Conservation (phyloP, 371 early-diverging fungal genomes). For the Syncephalastrum sp. region DNA sequence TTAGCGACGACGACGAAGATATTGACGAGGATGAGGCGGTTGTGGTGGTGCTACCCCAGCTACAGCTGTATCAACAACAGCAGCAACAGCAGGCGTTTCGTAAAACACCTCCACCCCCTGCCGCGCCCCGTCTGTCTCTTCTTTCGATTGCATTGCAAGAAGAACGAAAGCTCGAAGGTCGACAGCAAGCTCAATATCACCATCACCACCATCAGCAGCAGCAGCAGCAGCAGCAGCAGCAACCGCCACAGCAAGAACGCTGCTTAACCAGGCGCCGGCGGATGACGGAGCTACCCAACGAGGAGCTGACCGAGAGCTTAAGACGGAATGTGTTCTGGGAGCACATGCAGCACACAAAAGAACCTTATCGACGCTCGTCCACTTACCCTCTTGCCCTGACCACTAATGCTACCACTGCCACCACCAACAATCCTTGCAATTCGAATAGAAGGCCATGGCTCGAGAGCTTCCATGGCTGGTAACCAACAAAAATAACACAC, state of each 20-base stretch:
- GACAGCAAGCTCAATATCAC: neutral
- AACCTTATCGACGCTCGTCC: conserved; percentile 11
- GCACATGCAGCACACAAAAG: conserved; percentile 29
- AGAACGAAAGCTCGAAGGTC: conserved; percentile 5
- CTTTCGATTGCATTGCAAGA: conserved; percentile 17
- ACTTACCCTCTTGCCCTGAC: neutral
- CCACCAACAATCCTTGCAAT: neutral
- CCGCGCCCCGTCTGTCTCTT: conserved; percentile 16
- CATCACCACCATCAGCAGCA: conserved; percentile 6
- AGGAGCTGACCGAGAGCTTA: conserved; percentile 26
- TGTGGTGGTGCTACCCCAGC: conserved; percentile 5
- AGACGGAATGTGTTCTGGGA: conserved; percentile 26
- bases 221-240: conserved; percentile 10
- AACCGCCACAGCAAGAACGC: conserved; percentile 8
- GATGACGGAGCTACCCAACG: conserved; percentile 13
- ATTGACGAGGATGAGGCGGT: conserved; percentile 9
- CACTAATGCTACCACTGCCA: neutral
- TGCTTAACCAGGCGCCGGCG: conserved; percentile 10
- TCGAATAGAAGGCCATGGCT: conserved; percentile 16
- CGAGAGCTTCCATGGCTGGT: conserved; percentile 29
- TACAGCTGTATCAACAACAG: neutral
- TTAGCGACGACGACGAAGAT: conserved; percentile 17
- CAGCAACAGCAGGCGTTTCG: conserved; percentile 7
- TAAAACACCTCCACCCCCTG: conserved; percentile 19
- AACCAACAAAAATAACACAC: neutral